Conservation (phyloP, 2,329 filamentous ascomycete genomes). For the Clarireedia monteithiana region DNA sequence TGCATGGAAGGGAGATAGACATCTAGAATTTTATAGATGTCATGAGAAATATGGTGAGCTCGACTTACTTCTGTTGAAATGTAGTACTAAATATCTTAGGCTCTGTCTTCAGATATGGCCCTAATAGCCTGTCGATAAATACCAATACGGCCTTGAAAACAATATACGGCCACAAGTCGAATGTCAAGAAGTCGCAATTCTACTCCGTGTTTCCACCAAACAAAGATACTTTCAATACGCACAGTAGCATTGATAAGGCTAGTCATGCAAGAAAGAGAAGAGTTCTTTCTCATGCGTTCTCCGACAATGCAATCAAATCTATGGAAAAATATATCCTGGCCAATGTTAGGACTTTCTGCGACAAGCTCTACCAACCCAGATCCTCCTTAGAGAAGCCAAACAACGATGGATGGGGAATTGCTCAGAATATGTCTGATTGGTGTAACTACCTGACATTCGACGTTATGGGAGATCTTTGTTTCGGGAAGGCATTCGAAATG, state of each 20-base stretch:
- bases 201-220: slow-evolving; percentile 68
- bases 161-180: slow-evolving; percentile 57
- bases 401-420: slow-evolving; percentile 39
- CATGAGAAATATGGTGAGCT: slow-evolving; percentile 32
- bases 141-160: slow-evolving; percentile 58
- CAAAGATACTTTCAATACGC: slow-evolving; percentile 56
- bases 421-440: slow-evolving; percentile 50
- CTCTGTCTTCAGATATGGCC: slow-evolving; percentile 63
- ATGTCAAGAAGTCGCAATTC: slow-evolving; percentile 62
- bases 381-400: slow-evolving; percentile 33
- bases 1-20: slow-evolving; percentile 31
- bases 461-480: slow-evolving; percentile 43
- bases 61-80: slow-evolving; percentile 10
- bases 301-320: slow-evolving; percentile 24
- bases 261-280: slow-evolving; percentile 62
- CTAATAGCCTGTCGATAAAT: slow-evolving; percentile 73
- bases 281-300: slow-evolving; percentile 59
- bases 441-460: slow-evolving; percentile 38
- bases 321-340: slow-evolving; percentile 28
- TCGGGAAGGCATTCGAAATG: slow-evolving; percentile 44
- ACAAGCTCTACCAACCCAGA: slow-evolving; percentile 35
- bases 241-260: slow-evolving; percentile 62
- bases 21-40: slow-evolving; percentile 29
- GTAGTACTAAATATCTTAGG: slow-evolving; percentile 32
- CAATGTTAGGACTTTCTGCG: slow-evolving; percentile 49